These are phyloP conservation scores for Vaccinium myrtillus DNA, from an alignment of 148 eudicot genomes.

Conservation along the genomic window DNA sequence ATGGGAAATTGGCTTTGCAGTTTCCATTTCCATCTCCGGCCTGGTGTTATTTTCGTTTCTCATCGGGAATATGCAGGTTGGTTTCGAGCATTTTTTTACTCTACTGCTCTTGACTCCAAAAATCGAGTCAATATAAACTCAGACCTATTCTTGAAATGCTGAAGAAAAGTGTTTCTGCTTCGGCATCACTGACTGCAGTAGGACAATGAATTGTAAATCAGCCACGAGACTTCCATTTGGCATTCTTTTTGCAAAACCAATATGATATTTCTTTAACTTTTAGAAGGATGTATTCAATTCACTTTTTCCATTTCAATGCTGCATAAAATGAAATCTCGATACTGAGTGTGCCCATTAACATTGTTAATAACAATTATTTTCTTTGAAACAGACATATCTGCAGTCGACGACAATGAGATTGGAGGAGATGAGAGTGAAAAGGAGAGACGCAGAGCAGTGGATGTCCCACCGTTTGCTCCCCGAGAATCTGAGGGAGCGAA, in stretches of 20 bases:
- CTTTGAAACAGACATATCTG: slow-evolving; percentile 66
- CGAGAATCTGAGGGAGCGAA: slow-evolving; percentile 72
- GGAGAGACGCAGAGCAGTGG: slow-evolving; percentile 94
- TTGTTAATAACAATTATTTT: background rate
- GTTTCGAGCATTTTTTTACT: slow-evolving; percentile 8
- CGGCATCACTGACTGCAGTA: background rate
- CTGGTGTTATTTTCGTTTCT: slow-evolving; percentile 84
- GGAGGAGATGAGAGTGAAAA: slow-evolving; percentile 92
- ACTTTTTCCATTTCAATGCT: background rate
- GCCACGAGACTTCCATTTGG: background rate
- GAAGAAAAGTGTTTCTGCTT: slow-evolving; percentile 3
- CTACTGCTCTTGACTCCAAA: background rate
- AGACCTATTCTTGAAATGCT: background rate
- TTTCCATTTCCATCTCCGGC: slow-evolving; percentile 74
- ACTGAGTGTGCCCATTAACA: background rate
- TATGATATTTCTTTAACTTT: background rate
- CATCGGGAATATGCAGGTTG: slow-evolving; percentile 96
- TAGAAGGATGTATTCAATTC: background rate
- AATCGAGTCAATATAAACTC: background rate
- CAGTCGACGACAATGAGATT: slow-evolving; percentile 83
- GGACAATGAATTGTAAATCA: background rate
- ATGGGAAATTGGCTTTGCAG: slow-evolving; percentile 81
- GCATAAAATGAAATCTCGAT: background rate
- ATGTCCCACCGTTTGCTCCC: slow-evolving; percentile 93
- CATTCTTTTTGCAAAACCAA: background rate